Percentiles rank a stretch among this genome's conserved stretches.
Conservation (phyloP, 192 early-diverging fungal species). For the Entomortierella beljakovae region DNA sequence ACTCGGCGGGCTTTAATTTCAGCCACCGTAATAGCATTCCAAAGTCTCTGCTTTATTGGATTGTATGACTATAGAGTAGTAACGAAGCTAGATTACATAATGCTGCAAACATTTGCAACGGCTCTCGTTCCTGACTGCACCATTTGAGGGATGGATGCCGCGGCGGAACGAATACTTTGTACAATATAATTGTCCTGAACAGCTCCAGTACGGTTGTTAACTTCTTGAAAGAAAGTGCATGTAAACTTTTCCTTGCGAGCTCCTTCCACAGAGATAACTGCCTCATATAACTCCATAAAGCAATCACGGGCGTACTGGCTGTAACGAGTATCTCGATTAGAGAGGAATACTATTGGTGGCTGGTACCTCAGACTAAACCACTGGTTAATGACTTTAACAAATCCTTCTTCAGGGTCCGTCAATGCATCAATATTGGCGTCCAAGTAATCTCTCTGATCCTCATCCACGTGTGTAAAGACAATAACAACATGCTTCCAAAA, state of each 20-base stretch:
- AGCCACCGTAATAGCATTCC: no score
- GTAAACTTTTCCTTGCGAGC: conserved; percentile 57
- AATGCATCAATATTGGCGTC: conserved; percentile 60
- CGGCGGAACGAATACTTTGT: conserved; percentile 53
- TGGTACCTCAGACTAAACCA: conserved; percentile 57
- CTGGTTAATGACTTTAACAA: conserved; percentile 58
- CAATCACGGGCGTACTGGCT: conserved; percentile 59
- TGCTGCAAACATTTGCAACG: conserved; percentile 48
- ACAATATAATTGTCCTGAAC: conserved; percentile 62
- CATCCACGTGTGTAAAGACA: conserved; percentile 67
- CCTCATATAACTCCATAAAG: conserved; percentile 59
- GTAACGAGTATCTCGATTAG: conserved; percentile 57
- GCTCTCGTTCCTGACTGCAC: conserved; percentile 41
- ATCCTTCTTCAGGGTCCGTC: conserved; percentile 57
- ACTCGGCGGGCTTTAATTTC: no score
- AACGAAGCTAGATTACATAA: conserved; percentile 27
- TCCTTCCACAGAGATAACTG: conserved; percentile 55
- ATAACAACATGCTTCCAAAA: conserved; percentile 67
- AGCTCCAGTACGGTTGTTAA: conserved; percentile 51
- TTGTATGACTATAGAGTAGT: no score
- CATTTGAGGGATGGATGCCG: conserved; percentile 43
- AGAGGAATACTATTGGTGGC: conserved; percentile 60
- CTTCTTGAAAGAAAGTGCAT: conserved; percentile 61
- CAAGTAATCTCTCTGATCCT: conserved; percentile 57
- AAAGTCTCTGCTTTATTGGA: no score